Base-by-base conservation (phyloP, 331 rosid genomes). In the Pyrus hybrid region DNA sequence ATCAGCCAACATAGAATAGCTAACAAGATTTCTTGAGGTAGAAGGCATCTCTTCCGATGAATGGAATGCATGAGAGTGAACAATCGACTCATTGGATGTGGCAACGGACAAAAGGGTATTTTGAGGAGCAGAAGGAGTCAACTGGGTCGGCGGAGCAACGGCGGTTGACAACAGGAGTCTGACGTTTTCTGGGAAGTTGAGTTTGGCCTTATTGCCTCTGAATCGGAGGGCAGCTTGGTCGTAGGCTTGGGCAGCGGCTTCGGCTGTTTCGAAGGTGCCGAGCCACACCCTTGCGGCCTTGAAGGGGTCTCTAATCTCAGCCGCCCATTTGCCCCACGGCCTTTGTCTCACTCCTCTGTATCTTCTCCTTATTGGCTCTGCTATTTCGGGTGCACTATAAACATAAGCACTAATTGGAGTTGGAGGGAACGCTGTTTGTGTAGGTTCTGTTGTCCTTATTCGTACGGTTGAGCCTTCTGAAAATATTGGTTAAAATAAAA, bases 241-340 rank as follows among this genome's bases (percentile, higher is more conserved):
- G 61, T 85, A 85, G 37, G 88, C 88, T 29, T 41, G 45, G 16
- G 88, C 88, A 7, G 88, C 88, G 26, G 77, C 80, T 29, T 81
- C 86, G 2, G 88, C 86, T 1, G 86, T 81, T 62, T 85, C 84
- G 53, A 85, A 85, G 20, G 88, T 85, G 37, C 88, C 88, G 21
- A 85, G 25, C 88, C 88, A 85, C 4, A 85, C 88, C 66, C 88
- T 68, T 6, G 85, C 73, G 6, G 88, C 88, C 69, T 73, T 76
- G 41, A 81, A 79, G 3, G 88, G 88, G 37, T 85, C 88, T 63
- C 88, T 76, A 3, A 85, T 85, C 49, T 85, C 88, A 1, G 88
- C 88, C 0, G 88, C 88, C 83, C 85, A 85, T 68, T 85, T 85
- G 20, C 88, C 88, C 88, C 88, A 85, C 29, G 88, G 86, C 77